These are phyloP conservation scores for Aspergillus funiculosus DNA, from an alignment of 495 filamentous ascomycete species.

Conservation along the genomic window DNA sequence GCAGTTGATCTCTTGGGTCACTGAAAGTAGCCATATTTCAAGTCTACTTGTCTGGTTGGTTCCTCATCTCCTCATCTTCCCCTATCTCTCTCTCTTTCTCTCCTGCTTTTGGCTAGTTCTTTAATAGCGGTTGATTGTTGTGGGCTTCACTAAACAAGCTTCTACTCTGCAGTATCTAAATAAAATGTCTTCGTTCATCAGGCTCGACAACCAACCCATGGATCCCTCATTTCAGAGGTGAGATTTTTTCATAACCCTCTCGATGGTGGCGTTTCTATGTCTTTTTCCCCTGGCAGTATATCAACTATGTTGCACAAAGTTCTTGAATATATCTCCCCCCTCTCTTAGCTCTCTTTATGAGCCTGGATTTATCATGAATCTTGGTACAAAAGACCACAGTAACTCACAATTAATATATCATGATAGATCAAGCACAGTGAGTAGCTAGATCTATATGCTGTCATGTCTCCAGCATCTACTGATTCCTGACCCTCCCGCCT, in stretches of 20 bases:
- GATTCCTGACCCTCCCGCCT: neutral
- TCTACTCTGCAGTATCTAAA: neutral
- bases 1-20: no score
- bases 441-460: neutral
- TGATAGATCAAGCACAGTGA: constrained; percentile 11
- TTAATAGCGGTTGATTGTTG: neutral
- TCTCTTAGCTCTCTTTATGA: neutral
- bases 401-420: neutral
- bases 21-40: neutral
- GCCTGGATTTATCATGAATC: neutral
- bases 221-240: constrained; percentile 5
- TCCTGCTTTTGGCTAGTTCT: neutral
- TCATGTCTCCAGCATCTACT: neutral
- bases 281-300: neutral
- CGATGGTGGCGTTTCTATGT: neutral
- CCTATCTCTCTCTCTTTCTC: neutral
- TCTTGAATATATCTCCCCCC: neutral
- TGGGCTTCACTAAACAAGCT: constrained; percentile 1
- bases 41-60: neutral
- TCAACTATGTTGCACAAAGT: no score
- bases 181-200: constrained; percentile 12
- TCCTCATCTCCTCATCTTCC: neutral
- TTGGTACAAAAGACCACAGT: neutral
- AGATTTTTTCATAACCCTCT: constrained; percentile 1
- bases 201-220: neutral